These are phyloP conservation scores for Trebouxia sp. DNA, from an alignment of 139 green algal genomes.

Conservation along the genomic window DNA sequence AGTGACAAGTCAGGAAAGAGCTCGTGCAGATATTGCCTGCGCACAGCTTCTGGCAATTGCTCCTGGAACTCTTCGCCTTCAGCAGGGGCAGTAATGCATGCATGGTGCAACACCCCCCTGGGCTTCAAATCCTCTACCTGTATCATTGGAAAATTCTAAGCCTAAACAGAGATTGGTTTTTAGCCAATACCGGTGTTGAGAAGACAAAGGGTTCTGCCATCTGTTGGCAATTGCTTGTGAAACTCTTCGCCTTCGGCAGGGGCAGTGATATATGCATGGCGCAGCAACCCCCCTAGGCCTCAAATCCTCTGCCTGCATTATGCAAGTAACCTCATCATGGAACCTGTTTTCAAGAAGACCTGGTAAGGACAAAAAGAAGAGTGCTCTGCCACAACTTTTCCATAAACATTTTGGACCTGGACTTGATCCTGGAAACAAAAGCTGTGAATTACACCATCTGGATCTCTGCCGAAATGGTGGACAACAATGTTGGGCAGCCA, in stretches of 20 bases:
- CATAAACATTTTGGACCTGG: no score
- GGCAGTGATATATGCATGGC: background rate
- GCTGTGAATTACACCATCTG: no score
- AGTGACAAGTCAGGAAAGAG: conserved; percentile 14
- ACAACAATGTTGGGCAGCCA: no score
- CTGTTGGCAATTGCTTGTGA: background rate
- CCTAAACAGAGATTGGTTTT: no score
- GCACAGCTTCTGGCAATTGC: background rate
- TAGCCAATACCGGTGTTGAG: no score
- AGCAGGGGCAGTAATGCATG: background rate
- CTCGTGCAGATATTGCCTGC: conserved; percentile 6
- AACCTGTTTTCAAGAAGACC: no score
- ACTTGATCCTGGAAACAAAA: no score
- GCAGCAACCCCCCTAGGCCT: background rate
- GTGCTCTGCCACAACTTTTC: no score
- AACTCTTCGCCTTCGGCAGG: background rate
- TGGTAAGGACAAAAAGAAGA: no score
- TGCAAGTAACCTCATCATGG: no score
- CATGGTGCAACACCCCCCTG: background rate
- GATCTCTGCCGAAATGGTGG: no score
- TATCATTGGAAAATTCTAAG: background rate
- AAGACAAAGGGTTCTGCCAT: no score
- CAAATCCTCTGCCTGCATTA: background rate
- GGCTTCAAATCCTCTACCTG: conserved; percentile 1
- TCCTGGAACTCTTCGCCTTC: background rate